Evolutionary conservation across 148 eudicot species (phyloP).

Genomic region (Fagopyrum homotropicum): DNA sequence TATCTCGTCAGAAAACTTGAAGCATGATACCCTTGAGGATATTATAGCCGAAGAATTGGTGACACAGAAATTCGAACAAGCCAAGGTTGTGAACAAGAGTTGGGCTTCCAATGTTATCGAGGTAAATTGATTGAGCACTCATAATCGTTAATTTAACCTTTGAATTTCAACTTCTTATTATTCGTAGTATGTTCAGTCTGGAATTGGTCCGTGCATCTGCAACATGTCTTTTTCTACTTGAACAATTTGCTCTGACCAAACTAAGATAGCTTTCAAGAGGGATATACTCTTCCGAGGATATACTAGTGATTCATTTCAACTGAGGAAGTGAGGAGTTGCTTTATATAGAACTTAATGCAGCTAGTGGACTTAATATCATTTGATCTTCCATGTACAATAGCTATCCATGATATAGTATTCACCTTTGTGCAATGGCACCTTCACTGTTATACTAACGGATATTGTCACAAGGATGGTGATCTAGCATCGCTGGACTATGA

Average conservation of each 20-base stretch:
- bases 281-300: no score
- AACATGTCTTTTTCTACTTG: not conserved
- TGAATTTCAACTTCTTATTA: not conserved
- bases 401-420: not conserved
- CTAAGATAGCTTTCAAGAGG: no score
- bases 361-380: not conserved
- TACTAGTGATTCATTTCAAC: not conserved
- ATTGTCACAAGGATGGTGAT: not conserved
- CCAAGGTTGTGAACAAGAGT: constrained; percentile 26
- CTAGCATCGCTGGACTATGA: not conserved
- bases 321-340: not conserved
- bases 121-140: constrained; percentile 29
- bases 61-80: constrained; percentile 33
- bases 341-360: not conserved
- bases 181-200: not conserved
- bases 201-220: not conserved
- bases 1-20: constrained; percentile 31
- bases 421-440: not conserved
- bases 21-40: constrained; percentile 43
- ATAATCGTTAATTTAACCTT: not conserved
- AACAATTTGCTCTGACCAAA: not conserved
- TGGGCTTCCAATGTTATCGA: constrained; percentile 37
- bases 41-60: constrained; percentile 37
- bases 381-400: not conserved
- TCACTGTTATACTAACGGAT: not conserved